Evolutionary conservation across 352 stramenopile species (phyloP), one percentile per base, ranked within the genome.

Genomic region (Pythium volutum): DNA sequence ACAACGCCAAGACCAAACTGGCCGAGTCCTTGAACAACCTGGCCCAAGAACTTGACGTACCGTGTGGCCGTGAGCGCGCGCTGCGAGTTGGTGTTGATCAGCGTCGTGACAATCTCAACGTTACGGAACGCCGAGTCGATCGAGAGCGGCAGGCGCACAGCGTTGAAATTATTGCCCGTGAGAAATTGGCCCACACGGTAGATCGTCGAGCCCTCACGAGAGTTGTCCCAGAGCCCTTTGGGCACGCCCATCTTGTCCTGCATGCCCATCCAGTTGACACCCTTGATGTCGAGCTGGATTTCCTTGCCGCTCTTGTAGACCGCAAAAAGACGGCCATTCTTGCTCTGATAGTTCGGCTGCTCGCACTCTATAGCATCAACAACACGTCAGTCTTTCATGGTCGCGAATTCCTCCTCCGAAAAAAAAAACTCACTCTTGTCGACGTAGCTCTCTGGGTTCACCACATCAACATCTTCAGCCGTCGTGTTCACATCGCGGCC

Each of bases 21-120:
- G 2, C 83, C 85, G 18, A 95, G 63, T 12, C 81, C 85, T 60
- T 95, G 75, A 1, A 82, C 70, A 27, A 93, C 22, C 9, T 81
- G 63, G 20, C 75, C 76, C 3, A 95, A 55, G 41, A 93, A 54
- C 26, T 81, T 79, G 46, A 84, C 77, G 74, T 95, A 95, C 23
- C 75, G 76, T 22, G 75, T 85, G 12, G 79, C 69, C 10, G 52
- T 73, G 41, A 95, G 69, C 49, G 81, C 85, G 36, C 85, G 85
- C 60, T 95, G 84, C 54, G 83, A 92, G 71, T 93, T 93, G 33
- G 83, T 89, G 72, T 95, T 95, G 66, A 93, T 85, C 27, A 89
- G 67, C 59, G 80, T 77, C 31, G 54, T 59, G 59, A 78, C 67
- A 48, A 90, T 76, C 2, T 79, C 68, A 23, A 75, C 76, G 70